Evolutionary conservation across 257 asterid species (phyloP).

Genomic region (Solanum pinnatisectum): DNA sequence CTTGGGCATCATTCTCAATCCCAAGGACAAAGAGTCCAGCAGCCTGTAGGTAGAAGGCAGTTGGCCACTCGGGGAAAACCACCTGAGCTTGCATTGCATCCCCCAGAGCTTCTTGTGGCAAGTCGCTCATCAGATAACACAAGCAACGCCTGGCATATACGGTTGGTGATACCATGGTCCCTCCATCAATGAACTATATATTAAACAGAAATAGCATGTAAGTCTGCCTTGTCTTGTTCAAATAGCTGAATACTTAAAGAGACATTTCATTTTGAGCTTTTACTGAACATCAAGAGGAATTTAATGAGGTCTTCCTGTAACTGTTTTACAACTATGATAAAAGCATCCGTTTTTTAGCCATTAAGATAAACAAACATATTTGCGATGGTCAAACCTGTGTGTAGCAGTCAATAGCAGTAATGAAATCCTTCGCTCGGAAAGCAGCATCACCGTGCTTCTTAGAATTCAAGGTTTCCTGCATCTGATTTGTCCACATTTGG

Average conservation of each 20-base stretch:
- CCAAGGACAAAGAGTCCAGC: slow-evolving; percentile 33
- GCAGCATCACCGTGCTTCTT: slow-evolving; percentile 96
- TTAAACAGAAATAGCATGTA: not conserved
- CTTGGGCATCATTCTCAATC: slow-evolving; percentile 37
- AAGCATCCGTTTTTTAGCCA: not conserved
- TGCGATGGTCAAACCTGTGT: slow-evolving; percentile 39
- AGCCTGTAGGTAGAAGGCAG: slow-evolving; percentile 39
- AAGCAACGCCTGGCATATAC: slow-evolving; percentile 68
- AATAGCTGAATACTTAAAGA: not conserved
- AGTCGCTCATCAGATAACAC: slow-evolving; percentile 30
- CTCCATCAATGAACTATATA: slow-evolving; percentile 76
- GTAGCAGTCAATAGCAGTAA: slow-evolving; percentile 69
- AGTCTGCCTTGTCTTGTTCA: not conserved
- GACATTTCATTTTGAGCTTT: not conserved
- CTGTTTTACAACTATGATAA: not conserved
- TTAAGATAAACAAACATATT: not conserved
- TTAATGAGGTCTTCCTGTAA: not conserved
- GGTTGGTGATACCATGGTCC: slow-evolving; percentile 83
- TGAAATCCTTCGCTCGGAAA: slow-evolving; percentile 77
- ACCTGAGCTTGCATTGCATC: slow-evolving; percentile 41
- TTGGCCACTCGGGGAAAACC: slow-evolving; percentile 35
- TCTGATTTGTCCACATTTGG: slow-evolving; percentile 95
- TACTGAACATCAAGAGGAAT: not conserved
- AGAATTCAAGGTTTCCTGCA: slow-evolving; percentile 83
- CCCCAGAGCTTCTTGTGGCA: slow-evolving; percentile 28